These are phyloP conservation scores for Poa pratensis DNA, from an alignment of 176 grass and related monocot species.

Conservation along the genomic window DNA sequence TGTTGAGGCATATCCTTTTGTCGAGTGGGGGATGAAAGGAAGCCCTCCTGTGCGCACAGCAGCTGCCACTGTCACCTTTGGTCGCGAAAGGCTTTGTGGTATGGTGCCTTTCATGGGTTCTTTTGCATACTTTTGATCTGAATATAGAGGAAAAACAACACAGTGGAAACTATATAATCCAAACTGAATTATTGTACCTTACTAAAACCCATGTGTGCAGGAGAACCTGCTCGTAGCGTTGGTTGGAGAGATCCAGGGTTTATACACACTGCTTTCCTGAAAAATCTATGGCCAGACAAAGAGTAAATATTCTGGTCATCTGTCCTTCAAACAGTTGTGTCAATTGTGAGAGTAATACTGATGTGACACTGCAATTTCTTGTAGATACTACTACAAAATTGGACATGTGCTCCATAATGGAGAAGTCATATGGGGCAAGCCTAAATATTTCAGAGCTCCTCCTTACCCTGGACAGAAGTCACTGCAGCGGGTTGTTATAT, in stretches of 20 bases:
- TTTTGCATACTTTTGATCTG: neutral
- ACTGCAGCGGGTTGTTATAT: slow-evolving; percentile 77
- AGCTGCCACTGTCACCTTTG: slow-evolving; percentile 78
- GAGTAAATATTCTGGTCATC: slow-evolving; percentile 49
- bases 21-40: slow-evolving; percentile 83
- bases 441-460: slow-evolving; percentile 66
- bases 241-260: slow-evolving; percentile 97
- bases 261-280: slow-evolving; percentile 87
- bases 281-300: slow-evolving; percentile 85
- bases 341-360: neutral
- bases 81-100: slow-evolving; percentile 73
- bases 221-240: slow-evolving; percentile 76
- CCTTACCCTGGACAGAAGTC: slow-evolving; percentile 90
- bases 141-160: too few relatives aligned
- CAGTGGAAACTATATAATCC: too few relatives aligned
- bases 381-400: slow-evolving; percentile 82
- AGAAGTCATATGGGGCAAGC: slow-evolving; percentile 66
- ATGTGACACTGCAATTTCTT: slow-evolving; percentile 11
- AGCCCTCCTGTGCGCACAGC: slow-evolving; percentile 34
- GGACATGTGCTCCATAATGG: slow-evolving; percentile 70
- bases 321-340: neutral
- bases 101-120: slow-evolving; percentile 9
- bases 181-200: too few relatives aligned
- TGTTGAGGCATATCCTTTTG: slow-evolving; percentile 80
- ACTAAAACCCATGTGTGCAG: slow-evolving; percentile 30